Base-by-base conservation (phyloP, 495 filamentous ascomycete genomes). In the Staphylotrichum longicolle region DNA sequence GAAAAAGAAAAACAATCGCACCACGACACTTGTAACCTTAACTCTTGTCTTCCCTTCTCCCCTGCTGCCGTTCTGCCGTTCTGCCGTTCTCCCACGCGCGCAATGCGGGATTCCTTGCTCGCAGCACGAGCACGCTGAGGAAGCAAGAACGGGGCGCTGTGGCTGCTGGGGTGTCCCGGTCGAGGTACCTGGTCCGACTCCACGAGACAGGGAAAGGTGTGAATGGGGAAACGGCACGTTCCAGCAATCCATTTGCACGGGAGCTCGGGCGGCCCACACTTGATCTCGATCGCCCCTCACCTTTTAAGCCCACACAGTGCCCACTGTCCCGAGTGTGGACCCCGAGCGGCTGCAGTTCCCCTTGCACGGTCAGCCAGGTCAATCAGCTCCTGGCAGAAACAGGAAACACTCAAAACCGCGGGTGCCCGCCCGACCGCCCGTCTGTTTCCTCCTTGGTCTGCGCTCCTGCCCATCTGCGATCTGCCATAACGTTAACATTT, bases 181-280 rank as follows among this genome's bases (percentile, higher is more conserved):
- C 54, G 50, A 60, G 52, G 56, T 55, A 53, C 63, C 46, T 57
- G 57, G 57, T 57, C 57, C 35, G 20, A 27, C 33, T 32, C 55
- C 20, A 33, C 35, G 47, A 54, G 48, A 62, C 58, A 61, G 41
- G 59, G 10, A 34, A 41, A 11, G 54, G 35, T 46, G 60, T 58
- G 46, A 62, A 51, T 44, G 47, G 54, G 58, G 49, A 37, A 33
- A 54, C 63, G 48, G 58, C 54, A 61, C 58, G 63, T 59, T 65
- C 63, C 63, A 53, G 61, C 63, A 58, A 61, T 58, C 63, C 63
- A 65, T 65, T 65, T 65, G 59, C 59, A 65, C 58, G 63, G 63
- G 63, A 65, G 54, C 42, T 45, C 44, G 40, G 54, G 51, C 32
- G 37, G 40, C 6, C 32, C 59, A 58, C 54, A 57, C 60, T 56